Percentiles rank a stretch among this genome's conserved stretches.
Conservation (phyloP, 257 asterid species). For the Gynochthodes officinalis region DNA sequence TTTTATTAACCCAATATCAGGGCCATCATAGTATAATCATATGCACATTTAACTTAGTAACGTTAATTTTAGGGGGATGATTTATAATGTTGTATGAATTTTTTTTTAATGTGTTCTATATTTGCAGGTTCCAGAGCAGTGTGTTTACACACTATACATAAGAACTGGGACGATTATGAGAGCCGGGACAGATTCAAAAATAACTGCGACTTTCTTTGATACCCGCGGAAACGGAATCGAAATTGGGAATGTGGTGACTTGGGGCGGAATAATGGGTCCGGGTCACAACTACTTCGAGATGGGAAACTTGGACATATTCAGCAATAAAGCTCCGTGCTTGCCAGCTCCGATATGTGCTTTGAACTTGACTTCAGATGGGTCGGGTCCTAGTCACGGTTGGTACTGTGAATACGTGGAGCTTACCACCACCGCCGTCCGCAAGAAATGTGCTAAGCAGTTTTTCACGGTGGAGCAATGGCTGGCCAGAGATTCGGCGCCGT, state of each 20-base stretch:
- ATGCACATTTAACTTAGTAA: too few species aligned
- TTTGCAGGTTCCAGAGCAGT: slow-evolving; percentile 47
- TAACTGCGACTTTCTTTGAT: slow-evolving; percentile 46
- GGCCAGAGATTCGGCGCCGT: slow-evolving; percentile 48
- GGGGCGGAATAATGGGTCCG: too few species aligned
- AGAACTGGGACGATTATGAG: slow-evolving; percentile 46
- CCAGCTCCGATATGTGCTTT: slow-evolving; percentile 41
- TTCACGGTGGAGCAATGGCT: slow-evolving; percentile 70
- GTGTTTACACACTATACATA: slow-evolving; percentile 55
- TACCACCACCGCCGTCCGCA: slow-evolving; percentile 48
- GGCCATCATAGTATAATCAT: too few species aligned
- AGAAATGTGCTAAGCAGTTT: too few species aligned
- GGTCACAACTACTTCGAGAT: too few species aligned
- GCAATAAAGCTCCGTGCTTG: slow-evolving; percentile 65
- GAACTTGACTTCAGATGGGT: slow-evolving; percentile 68
- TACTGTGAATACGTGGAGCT: slow-evolving; percentile 60
- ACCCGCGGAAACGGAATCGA: too few species aligned
- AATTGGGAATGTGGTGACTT: too few species aligned
- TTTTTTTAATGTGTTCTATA: neutral
- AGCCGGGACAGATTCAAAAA: slow-evolving; percentile 58
- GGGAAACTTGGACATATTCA: too few species aligned
- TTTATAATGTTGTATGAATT: too few species aligned
- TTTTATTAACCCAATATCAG: neutral
- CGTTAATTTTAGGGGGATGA: too few species aligned
- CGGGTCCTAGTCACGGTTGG: slow-evolving; percentile 66